Evolutionary conservation across 169 alveolate genomes (phyloP).

Genomic region (Perkinsus chesapeaki): DNA sequence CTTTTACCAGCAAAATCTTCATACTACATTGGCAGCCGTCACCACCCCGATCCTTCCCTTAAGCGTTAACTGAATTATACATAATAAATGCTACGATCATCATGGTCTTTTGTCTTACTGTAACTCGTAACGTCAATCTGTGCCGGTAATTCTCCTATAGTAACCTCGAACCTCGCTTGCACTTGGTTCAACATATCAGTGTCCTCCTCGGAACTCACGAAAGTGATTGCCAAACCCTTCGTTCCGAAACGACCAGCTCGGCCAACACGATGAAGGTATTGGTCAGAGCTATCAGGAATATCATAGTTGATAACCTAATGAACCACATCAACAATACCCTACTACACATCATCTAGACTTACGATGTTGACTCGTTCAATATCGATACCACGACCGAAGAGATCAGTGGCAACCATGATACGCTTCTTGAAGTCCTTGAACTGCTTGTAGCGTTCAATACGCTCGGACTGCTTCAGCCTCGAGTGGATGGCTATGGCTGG

Average conservation of each 20-base stretch:
- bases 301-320: conserved; percentile 84
- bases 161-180: conserved; percentile 94
- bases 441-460: conserved; percentile 84
- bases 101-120: conserved; percentile 17
- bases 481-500: conserved; percentile 99
- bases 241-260: conserved; percentile 99
- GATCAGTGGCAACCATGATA: conserved; percentile 98
- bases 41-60: not conserved
- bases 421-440: conserved; percentile 96
- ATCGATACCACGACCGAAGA: conserved; percentile 99
- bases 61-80: not conserved
- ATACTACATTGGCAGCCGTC: not conserved
- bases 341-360: not conserved
- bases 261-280: conserved; percentile 86
- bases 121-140: conserved; percentile 81
- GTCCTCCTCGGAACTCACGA: conserved; percentile 82
- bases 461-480: conserved; percentile 83
- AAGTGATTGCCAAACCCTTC: conserved; percentile 97
- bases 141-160: conserved; percentile 92
- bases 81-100: not conserved
- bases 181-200: conserved; percentile 87
- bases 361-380: conserved; percentile 98
- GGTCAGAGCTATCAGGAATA: conserved; percentile 87
- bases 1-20: not conserved
- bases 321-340: not conserved